Conservation (phyloP, 768 basidiomycete genomes). For the Clitopilus passeckerianus region DNA sequence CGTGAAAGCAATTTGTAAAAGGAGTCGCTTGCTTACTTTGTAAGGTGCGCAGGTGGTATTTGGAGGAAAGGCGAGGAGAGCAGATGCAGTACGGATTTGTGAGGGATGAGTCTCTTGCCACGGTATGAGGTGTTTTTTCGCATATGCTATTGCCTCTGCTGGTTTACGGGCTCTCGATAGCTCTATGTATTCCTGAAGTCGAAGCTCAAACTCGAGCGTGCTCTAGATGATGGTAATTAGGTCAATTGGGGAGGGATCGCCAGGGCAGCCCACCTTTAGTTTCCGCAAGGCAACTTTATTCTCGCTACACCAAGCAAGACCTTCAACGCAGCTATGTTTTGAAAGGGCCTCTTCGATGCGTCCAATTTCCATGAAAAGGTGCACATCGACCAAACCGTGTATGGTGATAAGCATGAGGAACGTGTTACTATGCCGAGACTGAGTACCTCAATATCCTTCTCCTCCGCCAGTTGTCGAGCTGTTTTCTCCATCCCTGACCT, state of each 20-base stretch:
- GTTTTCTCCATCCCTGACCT: conserved; percentile 74
- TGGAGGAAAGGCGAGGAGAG: conserved; percentile 70
- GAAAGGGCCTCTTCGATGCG: conserved; percentile 80
- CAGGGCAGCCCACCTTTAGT: conserved; percentile 56
- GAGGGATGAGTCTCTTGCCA: conserved; percentile 81
- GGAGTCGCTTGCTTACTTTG: conserved; percentile 44
- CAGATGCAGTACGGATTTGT: conserved; percentile 75
- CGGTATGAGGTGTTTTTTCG: conserved; percentile 69
- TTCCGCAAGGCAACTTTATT: conserved; percentile 91
- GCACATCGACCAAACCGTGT: conserved; percentile 85
- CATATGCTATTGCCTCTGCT: conserved; percentile 79
- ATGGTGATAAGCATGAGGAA: not conserved
- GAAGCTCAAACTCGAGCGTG: conserved; percentile 92
- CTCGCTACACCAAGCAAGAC: conserved; percentile 93
- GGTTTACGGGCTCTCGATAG: conserved; percentile 64
- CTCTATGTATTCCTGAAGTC: conserved; percentile 96
- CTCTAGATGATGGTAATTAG: conserved; percentile 43
- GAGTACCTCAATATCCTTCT: conserved; percentile 75
- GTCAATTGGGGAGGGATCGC: not conserved
- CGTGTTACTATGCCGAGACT: not conserved
- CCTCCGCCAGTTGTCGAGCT: conserved; percentile 70
- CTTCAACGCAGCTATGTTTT: conserved; percentile 78
- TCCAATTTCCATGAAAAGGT: conserved; percentile 84
- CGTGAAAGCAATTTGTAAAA: not conserved
- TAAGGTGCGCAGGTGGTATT: conserved; percentile 74